Base-by-base conservation (phyloP, 257 asterid species). In the Solanum pennellii region DNA sequence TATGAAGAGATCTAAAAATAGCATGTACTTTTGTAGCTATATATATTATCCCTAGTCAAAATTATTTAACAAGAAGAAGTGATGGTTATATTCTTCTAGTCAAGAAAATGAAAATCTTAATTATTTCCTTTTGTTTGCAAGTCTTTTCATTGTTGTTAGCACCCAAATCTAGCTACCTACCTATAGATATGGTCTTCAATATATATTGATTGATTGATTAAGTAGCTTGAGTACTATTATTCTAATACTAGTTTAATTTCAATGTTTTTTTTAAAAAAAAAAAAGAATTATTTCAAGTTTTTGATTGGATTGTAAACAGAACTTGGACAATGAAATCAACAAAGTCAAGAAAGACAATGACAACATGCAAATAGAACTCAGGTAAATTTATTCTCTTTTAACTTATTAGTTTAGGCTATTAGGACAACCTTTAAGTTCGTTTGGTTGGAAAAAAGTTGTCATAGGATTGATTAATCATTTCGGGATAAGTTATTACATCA, bases 271-370 rank as follows among this genome's bases (percentile, higher is more conserved):
- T 25, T 5, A 49, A 15, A 49, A 5, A 52, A 52, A 0, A 6
- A 49, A 6, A 49, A 5, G 18, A 52, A 18, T 2, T 18, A 52
- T 35, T 45, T n/a, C 6, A 27, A 9, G 29, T 13, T 45, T 79
- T 49, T 49, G 27, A 45, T 47, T 39, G n/a, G 31, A 16, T 83
- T 66, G 72, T 20, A 35, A 73, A 88, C 96, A 97, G 99, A 93
- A 94, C 83, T 84, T 97, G 91, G 95, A 93, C 94, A 95, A 95
- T 90, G 99, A 97, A 90, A 97, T 97, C 90, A 94, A 94, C 88
- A 88, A 96, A 88, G 74, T 95, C 95, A 95, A 95, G 97, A 97
- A 95, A 90, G 99, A 97, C 90, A 97, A 95, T 90, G 99, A 97
- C 89, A 91, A 91, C 94, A 95, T 97, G 97, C 99, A 95, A 94